Evolutionary conservation across 257 asterid genomes (phyloP).

Genomic region (Fraxinus cuspidata): DNA sequence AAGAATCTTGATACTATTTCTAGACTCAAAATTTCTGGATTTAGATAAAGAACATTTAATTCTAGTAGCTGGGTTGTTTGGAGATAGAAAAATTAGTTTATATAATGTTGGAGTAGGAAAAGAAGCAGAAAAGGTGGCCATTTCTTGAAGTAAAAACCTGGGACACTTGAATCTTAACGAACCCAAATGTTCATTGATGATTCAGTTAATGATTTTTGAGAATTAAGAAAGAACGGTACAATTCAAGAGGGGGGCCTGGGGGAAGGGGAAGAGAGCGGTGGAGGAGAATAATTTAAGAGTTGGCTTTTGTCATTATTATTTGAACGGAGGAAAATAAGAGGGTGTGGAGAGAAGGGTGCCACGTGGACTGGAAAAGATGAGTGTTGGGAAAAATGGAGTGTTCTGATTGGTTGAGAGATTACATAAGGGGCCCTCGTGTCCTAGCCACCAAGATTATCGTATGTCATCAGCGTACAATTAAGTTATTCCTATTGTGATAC

Average conservation of each 20-base stretch:
- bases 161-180: conserved; percentile 27
- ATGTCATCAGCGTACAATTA: too few species aligned
- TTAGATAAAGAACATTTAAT: conserved; percentile 39
- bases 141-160: conserved; percentile 16
- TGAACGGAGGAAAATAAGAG: conserved; percentile 22
- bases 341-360: conserved; percentile 41
- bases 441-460: too few species aligned
- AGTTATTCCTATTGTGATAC: too few species aligned
- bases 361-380: conserved; percentile 34
- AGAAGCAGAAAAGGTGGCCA: conserved; percentile 47
- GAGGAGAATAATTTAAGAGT: conserved; percentile 24
- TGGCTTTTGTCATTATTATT: background rate
- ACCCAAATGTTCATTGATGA: conserved; percentile 22
- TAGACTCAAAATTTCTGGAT: conserved; percentile 22
- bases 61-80: conserved; percentile 41
- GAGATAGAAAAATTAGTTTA: conserved; percentile 43
- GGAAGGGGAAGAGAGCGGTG: conserved; percentile 24
- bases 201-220: conserved; percentile 2
- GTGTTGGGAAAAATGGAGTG: conserved; percentile 15
- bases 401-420: conserved; percentile 33
- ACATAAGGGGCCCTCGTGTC: too few species aligned
- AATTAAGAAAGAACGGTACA: conserved; percentile 11
- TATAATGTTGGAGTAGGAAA: conserved; percentile 36
- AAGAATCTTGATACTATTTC: conserved; percentile 24
- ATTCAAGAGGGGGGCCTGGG: background rate